Evolutionary conservation across 225 moss, liverwort and hornwort genomes (phyloP).

Genomic region (Physcomitrellopsis africana): DNA sequence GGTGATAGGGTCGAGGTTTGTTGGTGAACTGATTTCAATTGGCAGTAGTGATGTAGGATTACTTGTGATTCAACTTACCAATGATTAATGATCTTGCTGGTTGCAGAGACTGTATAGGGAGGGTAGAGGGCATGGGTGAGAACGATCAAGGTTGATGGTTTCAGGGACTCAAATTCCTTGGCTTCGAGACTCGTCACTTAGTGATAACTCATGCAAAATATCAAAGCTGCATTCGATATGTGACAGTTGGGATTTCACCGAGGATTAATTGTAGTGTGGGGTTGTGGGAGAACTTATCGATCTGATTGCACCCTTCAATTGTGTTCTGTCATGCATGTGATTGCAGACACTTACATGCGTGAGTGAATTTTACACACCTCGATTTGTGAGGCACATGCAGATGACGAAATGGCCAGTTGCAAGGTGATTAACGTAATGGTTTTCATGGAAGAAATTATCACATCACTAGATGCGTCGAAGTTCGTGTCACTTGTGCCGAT

Average conservation of each 20-base stretch:
- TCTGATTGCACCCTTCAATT: neutral
- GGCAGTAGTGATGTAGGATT: conserved; percentile 8
- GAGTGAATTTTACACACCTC: too few relatives aligned
- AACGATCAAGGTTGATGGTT: conserved; percentile 1
- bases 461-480: neutral
- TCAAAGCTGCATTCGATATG: neutral
- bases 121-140: neutral
- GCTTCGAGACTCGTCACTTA: neutral
- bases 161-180: neutral
- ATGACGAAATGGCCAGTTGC: neutral
- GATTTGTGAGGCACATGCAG: too few relatives aligned
- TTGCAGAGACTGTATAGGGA: neutral
- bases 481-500: neutral
- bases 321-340: neutral
- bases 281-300: neutral
- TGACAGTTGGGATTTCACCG: neutral
- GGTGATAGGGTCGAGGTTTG: neutral
- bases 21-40: neutral
- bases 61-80: conserved; percentile 3
- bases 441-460: neutral
- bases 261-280: neutral
- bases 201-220: neutral
- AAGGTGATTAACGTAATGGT: neutral
- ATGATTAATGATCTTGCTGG: conserved; percentile 14
- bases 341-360: too few relatives aligned